These are phyloP conservation scores for Macrophomina phaseolina DNA, from an alignment of 2,329 filamentous ascomycete species.

Conservation along the genomic window DNA sequence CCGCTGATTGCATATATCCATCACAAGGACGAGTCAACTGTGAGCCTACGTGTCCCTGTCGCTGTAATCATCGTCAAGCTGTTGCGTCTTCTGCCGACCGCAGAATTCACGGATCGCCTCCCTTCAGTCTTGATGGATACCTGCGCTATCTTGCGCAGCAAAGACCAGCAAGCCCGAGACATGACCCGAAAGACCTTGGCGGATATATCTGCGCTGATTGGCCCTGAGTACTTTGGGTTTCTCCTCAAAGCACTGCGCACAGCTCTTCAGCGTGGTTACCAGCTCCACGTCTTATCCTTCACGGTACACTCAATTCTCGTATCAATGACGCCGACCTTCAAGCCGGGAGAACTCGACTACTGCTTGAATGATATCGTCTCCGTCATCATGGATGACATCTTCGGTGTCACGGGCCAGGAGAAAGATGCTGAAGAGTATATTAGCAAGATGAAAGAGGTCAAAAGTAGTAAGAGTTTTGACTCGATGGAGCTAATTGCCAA, in stretches of 20 bases:
- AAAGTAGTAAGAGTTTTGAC: conserved; percentile 97
- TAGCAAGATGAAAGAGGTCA: conserved; percentile 96
- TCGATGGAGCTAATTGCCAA: conserved; percentile 93
- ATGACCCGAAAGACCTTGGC: conserved; percentile 87
- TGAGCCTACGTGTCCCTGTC: conserved; percentile 89
- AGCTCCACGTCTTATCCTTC: conserved; percentile 92
- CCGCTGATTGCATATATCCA: conserved; percentile 84
- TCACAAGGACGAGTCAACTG: conserved; percentile 91
- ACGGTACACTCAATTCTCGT: conserved; percentile 92
- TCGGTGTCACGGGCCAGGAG: conserved; percentile 88
- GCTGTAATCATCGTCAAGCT: conserved; percentile 89
- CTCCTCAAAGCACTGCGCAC: conserved; percentile 89
- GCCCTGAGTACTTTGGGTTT: conserved; percentile 84
- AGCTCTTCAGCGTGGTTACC: conserved; percentile 83
- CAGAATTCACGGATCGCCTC: conserved; percentile 74
- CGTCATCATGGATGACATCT: conserved; percentile 96
- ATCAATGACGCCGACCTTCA: conserved; percentile 71
- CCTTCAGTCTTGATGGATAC: conserved; percentile 89
- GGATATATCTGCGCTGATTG: conserved; percentile 81
- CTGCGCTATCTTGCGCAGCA: conserved; percentile 89
- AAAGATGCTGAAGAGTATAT: conserved; percentile 97
- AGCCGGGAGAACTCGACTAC: conserved; percentile 86
- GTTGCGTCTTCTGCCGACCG: conserved; percentile 75
- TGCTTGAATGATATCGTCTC: conserved; percentile 78
- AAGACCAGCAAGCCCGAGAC: conserved; percentile 85